phyloP scores from a whole-genome alignment of 306 rosid species.

The Casuarina equisetifolia region DNA sequence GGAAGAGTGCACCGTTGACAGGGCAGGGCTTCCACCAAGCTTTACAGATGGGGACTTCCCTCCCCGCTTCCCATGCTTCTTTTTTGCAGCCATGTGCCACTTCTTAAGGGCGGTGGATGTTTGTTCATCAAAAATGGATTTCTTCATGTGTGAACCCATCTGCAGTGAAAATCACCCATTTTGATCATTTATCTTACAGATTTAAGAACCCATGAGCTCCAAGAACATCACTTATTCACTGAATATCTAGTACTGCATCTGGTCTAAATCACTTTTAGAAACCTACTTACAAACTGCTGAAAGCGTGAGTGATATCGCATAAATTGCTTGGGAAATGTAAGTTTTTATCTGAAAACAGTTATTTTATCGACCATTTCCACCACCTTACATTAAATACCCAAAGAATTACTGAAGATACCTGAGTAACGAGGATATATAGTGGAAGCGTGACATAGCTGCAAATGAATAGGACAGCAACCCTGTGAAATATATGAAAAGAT shows the following conservation, averaged over 20 bases:
- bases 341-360: background rate
- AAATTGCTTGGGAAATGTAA: background rate
- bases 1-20: conserved; percentile 37
- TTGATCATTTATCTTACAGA: background rate
- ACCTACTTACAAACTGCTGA: background rate
- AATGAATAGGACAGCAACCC: conserved; percentile 55
- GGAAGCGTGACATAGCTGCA: conserved; percentile 96
- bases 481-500: conserved; percentile 27
- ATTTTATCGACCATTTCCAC: background rate
- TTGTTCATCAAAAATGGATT: conserved; percentile 79
- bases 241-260: background rate
- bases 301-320: background rate
- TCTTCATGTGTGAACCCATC: conserved; percentile 91
- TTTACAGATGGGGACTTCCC: conserved; percentile 36
- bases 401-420: conserved; percentile 44
- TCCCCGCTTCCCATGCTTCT: conserved; percentile 46
- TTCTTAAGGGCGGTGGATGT: conserved; percentile 76
- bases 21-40: conserved; percentile 47
- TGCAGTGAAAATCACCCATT: conserved; percentile 24
- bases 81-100: conserved; percentile 76
- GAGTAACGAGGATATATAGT: conserved; percentile 83
- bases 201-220: background rate
- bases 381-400: background rate
- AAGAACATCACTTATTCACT: background rate
- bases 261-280: no score